Base-by-base conservation (phyloP, 208 protist species). In the Leishmania amazonensis region DNA sequence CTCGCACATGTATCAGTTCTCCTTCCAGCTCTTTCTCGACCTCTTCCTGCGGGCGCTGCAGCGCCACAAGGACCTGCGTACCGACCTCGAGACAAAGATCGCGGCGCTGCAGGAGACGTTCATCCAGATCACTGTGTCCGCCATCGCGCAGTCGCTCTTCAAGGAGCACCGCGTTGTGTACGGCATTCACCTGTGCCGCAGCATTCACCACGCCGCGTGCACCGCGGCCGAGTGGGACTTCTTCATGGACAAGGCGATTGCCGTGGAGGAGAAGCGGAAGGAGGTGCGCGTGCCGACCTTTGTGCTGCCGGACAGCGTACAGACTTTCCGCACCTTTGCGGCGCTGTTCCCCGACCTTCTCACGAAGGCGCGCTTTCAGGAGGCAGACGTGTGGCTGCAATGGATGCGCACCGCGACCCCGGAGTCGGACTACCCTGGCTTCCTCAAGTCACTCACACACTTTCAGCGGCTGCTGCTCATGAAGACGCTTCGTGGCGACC, bases 1-100 rank as follows among this genome's bases (percentile, higher is more conserved):
- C 3, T 99, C 98, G 74, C 92, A 98, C 83, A 99, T 99, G 98
- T 99, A 99, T 84, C 96, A 98, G 83, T 99, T 99, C 88, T 97
- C 96, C 57, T 95, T 99, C 24, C 78, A 91, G 53, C 85, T 94
- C 19, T 99, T 99, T 86, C 90, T 99, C 81, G 77, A 84, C 49
- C 85, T 98, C 38, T 98, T 97, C 85, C 81, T 84, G 60, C 85
- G 88, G 15, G 93, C 92, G n/a, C 87, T 97, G 64, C 81, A 65
- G 64, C 79, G 78, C 35, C 94, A 97, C 84, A 90, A 90, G 78
- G 90, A 93, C 38, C 82, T 94, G 35, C 89, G 89, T 75, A 96
- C 90, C 21, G 93, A 96, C 83, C 84, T 93, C 0, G 94, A 97
- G 71, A 94, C 91, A 13, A 98, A 98, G 83, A 96, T 99, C 78